Conservation (phyloP, 2,329 filamentous ascomycete species). For the Bipolaris oryzae region DNA sequence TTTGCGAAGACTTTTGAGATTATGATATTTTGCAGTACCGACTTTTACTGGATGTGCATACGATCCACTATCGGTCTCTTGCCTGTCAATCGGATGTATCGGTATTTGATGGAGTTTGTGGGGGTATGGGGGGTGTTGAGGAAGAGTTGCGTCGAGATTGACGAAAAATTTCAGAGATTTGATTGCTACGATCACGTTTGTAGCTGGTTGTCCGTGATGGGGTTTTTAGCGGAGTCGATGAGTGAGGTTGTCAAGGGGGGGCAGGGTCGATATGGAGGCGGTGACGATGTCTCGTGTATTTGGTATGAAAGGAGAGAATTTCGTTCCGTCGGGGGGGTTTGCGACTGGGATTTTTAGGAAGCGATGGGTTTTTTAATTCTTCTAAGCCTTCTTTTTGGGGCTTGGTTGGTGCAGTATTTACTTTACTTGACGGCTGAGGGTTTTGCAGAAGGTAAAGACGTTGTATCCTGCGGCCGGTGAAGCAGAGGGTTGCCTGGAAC, state of each 20-base stretch:
- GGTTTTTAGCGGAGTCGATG: slow-evolving; percentile 56
- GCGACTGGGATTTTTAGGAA: slow-evolving; percentile 36
- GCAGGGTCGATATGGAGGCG: slow-evolving; percentile 53
- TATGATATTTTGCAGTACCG: background rate
- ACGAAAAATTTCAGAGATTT: slow-evolving; percentile 59
- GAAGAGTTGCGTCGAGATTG: slow-evolving; percentile 58
- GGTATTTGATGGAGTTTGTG: slow-evolving; percentile 45
- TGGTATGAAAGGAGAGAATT: slow-evolving; percentile 67
- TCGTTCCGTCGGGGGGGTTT: slow-evolving; percentile 61
- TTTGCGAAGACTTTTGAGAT: no score
- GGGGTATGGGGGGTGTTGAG: slow-evolving; percentile 61
- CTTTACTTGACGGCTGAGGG: slow-evolving; percentile 54
- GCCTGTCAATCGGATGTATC: background rate
- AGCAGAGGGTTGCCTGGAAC: slow-evolving; percentile 59
- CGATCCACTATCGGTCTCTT: background rate
- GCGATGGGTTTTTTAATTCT: slow-evolving; percentile 58
- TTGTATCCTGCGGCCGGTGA: slow-evolving; percentile 58
- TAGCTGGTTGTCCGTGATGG: slow-evolving; percentile 64
- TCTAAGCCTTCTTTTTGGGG: slow-evolving; percentile 56
- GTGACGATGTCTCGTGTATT: slow-evolving; percentile 66
- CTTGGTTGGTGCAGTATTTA: slow-evolving; percentile 62
- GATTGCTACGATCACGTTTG: slow-evolving; percentile 65
- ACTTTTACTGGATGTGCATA: background rate
- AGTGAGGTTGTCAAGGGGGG: slow-evolving; percentile 51
- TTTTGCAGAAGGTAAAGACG: slow-evolving; percentile 47